Evolutionary conservation across 2,329 filamentous ascomycete species (phyloP), one percentile per base, ranked within the genome.

Genomic region (Claviceps pusilla): DNA sequence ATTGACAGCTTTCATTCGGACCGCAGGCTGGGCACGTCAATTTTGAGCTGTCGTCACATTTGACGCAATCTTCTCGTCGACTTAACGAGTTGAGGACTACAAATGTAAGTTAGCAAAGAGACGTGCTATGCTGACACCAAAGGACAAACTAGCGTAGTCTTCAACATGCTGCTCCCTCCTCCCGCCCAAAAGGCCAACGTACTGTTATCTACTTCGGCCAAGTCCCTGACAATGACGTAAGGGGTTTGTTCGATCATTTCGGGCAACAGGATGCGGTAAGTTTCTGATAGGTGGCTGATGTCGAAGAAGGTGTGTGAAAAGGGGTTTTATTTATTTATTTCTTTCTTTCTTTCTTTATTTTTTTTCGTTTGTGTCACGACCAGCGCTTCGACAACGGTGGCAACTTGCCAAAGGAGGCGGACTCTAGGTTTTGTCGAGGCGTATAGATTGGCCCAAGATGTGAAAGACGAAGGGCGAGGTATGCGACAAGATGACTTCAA

Each of bases 11-110:
- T 55, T 74, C 64, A 29, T 66, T 68, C 1, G 64, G 55, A 10
- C 60, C 59, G 59, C 77, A 80, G 6, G 59, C 50, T 6, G 77
- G 77, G 54, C 77, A 79, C 28, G 69, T 56, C 42, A 70, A 64
- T 54, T 67, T 39, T 65, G 72, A 52, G 64, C 58, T 61, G 51
- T 71, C 68, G 33, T 72, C 69, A 62, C 77, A 80, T 47, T 69
- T 59, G 10, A 76, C 67, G 58, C 76, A 80, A 42, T 66, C 65
- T 52, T 70, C 66, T 62, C 75, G 68, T 42, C 65, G 69, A 16
- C 69, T 59, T 47, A 76, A 65, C 51, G 62, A 61, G 19, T 45
- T 43, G 39, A 68, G 59, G 41, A 62, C 65, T 68, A 46, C 14
- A 47, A n/a, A 16, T 16, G 2, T 7, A 9, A 19, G 12, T 37